Evolutionary conservation across 495 filamentous ascomycete species (phyloP), one percentile per base, ranked within the genome.

Genomic region (Penicillium turbatum): DNA sequence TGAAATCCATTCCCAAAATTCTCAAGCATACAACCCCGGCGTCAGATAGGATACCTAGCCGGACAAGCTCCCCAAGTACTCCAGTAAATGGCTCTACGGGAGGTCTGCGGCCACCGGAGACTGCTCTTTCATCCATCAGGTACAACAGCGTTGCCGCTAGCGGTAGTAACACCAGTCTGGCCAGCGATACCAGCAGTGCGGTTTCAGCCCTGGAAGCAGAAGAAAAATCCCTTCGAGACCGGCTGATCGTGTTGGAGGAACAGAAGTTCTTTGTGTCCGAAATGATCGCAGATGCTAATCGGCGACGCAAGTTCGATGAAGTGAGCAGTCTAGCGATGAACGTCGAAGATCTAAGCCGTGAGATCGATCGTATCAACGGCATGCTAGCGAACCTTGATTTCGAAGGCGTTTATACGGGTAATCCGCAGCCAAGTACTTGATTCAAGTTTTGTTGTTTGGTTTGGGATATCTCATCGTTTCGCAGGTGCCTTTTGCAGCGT

Each of bases 231-330:
- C 69, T 95, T 1, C 79, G 87, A 11, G 92, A 97, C 61, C 75
- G 83, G 36, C 70, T 97, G 15, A 90, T 96, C 37, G 88, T 98
- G 19, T 76, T 98, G 0, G 93, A 97, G 71, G 93, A 98, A 65
- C 93, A 98, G 69, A 83, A 83, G 64, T 97, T 96, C 64, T 81
- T 97, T 63, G 90, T 98, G 0, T 80, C 83, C 15, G 86, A 89
- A 58, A 97, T 97, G 90, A 80, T 97, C 42, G 83, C 77, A 6
- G 85, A 87, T 41, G 92, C 93, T 3, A 87, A 86, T 46, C 87
- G 84, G 54, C 79, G 85, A 31, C 79, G 93, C 48, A 85, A 86
- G 57, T 96, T 96, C 53, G 93, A 98, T 65, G 93, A 98, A 66
- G 89, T 95, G 2, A 80, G 80, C 51, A 86, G 85, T 26, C 72